Evolutionary conservation across 768 basidiomycete genomes (phyloP).

Genomic region (Tricholoma saponaceum): DNA sequence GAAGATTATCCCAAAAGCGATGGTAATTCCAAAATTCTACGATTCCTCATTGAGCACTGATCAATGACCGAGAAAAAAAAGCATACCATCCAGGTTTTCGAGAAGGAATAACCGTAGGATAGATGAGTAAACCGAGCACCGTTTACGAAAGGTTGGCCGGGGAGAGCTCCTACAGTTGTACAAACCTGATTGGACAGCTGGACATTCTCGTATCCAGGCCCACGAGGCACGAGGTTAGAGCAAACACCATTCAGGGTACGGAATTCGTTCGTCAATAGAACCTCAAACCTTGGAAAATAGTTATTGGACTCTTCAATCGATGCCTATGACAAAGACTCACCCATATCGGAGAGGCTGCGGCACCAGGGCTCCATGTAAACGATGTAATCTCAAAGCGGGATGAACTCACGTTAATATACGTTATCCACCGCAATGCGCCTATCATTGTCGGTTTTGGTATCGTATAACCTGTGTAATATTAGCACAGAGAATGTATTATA

Average conservation of each 20-base stretch:
- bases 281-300: constrained; percentile 44
- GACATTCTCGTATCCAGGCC: constrained; percentile 57
- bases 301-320: background rate
- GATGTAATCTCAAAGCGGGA: background rate
- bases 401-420: constrained; percentile 45
- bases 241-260: constrained; percentile 60
- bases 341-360: constrained; percentile 63
- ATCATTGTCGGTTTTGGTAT: constrained; percentile 3
- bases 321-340: background rate
- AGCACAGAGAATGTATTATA: background rate
- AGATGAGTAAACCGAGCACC: constrained; percentile 49
- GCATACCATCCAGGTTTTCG: constrained; percentile 40
- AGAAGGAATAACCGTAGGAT: constrained; percentile 45
- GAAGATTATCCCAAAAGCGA: constrained; percentile 61
- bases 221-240: constrained; percentile 55
- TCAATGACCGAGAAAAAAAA: background rate
- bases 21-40: constrained; percentile 65
- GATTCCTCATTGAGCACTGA: background rate
- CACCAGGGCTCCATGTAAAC: constrained; percentile 13
- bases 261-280: constrained; percentile 79
- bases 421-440: constrained; percentile 2
- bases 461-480: background rate
- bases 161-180: constrained; percentile 58
- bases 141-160: constrained; percentile 56
- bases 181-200: constrained; percentile 70